phyloP scores from a whole-genome alignment of 345 rosid genomes.

The Luvunga scandens region DNA sequence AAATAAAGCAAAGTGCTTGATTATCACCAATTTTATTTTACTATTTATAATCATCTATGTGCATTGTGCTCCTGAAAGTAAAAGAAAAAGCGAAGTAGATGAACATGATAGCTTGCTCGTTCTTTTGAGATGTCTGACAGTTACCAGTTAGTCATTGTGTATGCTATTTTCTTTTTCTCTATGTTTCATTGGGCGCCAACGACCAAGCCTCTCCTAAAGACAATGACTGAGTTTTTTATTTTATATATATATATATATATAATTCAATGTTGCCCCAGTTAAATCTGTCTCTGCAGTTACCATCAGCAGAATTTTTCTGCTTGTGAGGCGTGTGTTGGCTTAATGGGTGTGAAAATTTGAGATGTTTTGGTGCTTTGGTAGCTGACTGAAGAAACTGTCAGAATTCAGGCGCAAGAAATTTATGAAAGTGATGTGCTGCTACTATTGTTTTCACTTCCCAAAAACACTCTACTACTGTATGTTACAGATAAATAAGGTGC shows the following conservation, averaged over 20 bases:
- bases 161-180: slow-evolving; percentile 6
- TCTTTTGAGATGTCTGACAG: slow-evolving; percentile 10
- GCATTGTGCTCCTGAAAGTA: neutral
- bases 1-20: slow-evolving; percentile 17
- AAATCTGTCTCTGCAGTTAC: neutral
- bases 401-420: slow-evolving; percentile 18
- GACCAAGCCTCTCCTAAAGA: neutral
- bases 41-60: neutral
- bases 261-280: neutral
- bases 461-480: neutral
- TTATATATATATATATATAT: too few species aligned
- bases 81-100: neutral
- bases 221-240: neutral
- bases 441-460: neutral
- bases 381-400: neutral
- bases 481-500: neutral
- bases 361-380: slow-evolving; percentile 1
- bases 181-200: neutral
- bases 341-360: neutral
- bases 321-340: neutral
- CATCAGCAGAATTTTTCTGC: neutral
- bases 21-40: slow-evolving; percentile 3
- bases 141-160: neutral
- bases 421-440: slow-evolving; percentile 11
- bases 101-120: slow-evolving; percentile 7